Evolutionary conservation across 2,329 filamentous ascomycete species (phyloP), one percentile per base, ranked within the genome.

Genomic region (Bipolaris cookei): DNA sequence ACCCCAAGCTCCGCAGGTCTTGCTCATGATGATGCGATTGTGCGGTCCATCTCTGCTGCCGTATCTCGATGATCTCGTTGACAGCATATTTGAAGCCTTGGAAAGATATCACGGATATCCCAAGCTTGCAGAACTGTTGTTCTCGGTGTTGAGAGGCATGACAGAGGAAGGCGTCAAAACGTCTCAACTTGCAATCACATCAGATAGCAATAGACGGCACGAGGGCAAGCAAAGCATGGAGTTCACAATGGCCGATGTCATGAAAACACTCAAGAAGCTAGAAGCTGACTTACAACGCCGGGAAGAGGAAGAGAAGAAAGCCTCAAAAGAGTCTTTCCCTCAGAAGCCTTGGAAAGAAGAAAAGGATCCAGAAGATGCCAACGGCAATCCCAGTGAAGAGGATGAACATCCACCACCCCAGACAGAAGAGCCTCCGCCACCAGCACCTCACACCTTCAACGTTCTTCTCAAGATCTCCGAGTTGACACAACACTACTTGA

Each of bases 31-130:
- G 90, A 88, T 98, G 58, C 88, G 86, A 23, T 83, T 99, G 13
- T 91, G 92, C 16, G 95, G 95, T 0, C 88, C 92, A 1, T 83
- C 83, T 6, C 76, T 99, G 20, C 82, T 99, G 10, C 92, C 93
- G 0, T 97, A 93, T 70, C 81, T 99, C 1, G 94, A 98, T 70
- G 95, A 99, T 71, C 86, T 97, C 0, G 88, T 98, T 3, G 90
- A 88, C 4, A 94, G 91, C 0, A 92, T 99, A 37, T 98, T 99
- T 74, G 90, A 90, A 0, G 92, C 93, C 0, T 79, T 99, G n/a
- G 92, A 97, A 65, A 91, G 92, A 68, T 99, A 95, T 68, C 95
- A 99, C 68, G 95, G 95, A 1, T 98, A 99, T 73, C 88, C 92
- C 0, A 79, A 84, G 16, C 87, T 99, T 54, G 93, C 96, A 0